Evolutionary conservation across 306 rosid species (phyloP), one percentile per base, ranked within the genome.

Genomic region (Pterocarpus macrocarpus): DNA sequence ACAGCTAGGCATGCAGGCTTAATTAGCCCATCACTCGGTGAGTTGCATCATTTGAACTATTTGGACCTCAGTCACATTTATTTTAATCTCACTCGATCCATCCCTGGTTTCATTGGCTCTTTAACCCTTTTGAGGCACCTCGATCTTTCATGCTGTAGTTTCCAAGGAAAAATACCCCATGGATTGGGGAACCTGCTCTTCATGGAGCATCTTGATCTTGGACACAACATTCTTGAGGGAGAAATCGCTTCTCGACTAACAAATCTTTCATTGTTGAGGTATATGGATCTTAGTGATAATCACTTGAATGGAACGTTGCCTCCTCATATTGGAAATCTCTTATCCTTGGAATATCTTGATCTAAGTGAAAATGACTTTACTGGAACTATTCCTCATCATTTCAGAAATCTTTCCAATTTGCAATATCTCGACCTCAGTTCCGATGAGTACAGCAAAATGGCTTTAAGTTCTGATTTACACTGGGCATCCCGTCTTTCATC

Each of bases 351-450:
- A n/a, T n/a, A 53, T 53, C 7, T 53, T 2, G 59, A 53, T 53
- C 59, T 53, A 14, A 53, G 59, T 57, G 47, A 5, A 1, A 58
- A 56, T 43, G 0, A 0, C 1, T 0, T 44, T 2, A 0, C 0
- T 43, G 79, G 82, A 33, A 22, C 57, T 0, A 71, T 83, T 44
- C 58, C 82, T 9, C 10, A 11, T 3, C 34, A 47, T 3, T 61
- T 71, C 15, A 10, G 66, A 15, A 72, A 72, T 33, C 73, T 71
- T 14, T 17, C 73, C 0, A 8, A 8, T 7, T 53, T 72, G 72
- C 30, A 22, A 3, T 49, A 10, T 80, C 45, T 80, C 10, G 5
- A 49, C 14, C 59, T 71, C 0, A 2, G 13, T 0, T 0, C 9
- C 0, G 1, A 44, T 8, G 5, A 38, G 3, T 3, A 38, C 4